Evolutionary conservation across 768 basidiomycete species (phyloP).

Genomic region (Lactarius sanguifluus): DNA sequence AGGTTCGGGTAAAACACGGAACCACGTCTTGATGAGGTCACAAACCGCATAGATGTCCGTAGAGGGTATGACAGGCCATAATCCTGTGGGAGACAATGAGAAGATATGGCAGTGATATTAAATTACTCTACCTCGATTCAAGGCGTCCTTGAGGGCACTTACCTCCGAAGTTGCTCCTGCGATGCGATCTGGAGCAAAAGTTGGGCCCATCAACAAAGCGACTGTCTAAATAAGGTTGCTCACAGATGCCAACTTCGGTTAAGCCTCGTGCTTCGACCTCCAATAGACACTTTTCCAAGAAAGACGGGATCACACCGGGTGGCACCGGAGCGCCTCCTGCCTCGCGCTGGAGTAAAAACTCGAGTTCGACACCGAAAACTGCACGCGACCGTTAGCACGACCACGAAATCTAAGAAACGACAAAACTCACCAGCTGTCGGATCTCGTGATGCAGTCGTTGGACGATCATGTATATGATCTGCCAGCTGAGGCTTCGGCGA

Average conservation of each 20-base stretch:
- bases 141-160: conserved; percentile 65
- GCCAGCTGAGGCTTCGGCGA: conserved; percentile 70
- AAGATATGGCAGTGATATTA: conserved; percentile 1
- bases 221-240: conserved; percentile 31
- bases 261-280: conserved; percentile 78
- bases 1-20: conserved; percentile 78
- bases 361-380: conserved; percentile 72
- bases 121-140: conserved; percentile 59
- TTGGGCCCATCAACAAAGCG: conserved; percentile 8
- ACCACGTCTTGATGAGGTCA: conserved; percentile 84
- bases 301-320: conserved; percentile 60
- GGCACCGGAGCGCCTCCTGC: conserved; percentile 47
- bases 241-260: conserved; percentile 82
- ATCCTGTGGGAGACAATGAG: conserved; percentile 41
- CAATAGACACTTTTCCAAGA: conserved; percentile 62
- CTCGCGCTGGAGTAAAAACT: conserved; percentile 68
- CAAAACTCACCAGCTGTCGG: conserved; percentile 65
- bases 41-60: conserved; percentile 83
- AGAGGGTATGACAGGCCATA: conserved; percentile 54
- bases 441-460: conserved; percentile 60
- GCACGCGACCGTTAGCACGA: neutral
- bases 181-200: conserved; percentile 61
- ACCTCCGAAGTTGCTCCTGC: conserved; percentile 75
- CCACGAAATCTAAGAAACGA: conserved; percentile 39
- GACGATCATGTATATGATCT: conserved; percentile 68